phyloP scores from a whole-genome alignment of 306 rosid genomes.

The Vicia villosa region DNA sequence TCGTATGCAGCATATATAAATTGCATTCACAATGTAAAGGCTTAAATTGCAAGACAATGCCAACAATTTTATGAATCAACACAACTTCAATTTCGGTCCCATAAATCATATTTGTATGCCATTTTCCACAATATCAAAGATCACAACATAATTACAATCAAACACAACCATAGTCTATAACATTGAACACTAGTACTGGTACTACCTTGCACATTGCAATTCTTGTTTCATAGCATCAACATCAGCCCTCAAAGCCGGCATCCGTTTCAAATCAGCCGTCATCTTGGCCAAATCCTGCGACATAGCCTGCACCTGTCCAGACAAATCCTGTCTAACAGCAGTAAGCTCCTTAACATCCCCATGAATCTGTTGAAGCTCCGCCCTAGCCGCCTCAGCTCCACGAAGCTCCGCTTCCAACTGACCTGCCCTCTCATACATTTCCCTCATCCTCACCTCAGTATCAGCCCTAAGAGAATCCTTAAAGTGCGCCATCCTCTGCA shows the following conservation, averaged over 20 bases:
- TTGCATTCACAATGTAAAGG: background rate
- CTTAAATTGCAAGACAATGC: background rate
- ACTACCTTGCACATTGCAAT: conserved; percentile 88
- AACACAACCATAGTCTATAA: background rate
- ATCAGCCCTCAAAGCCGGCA: conserved; percentile 75
- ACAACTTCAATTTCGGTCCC: background rate
- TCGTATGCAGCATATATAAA: background rate
- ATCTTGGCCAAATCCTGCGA: conserved; percentile 79
- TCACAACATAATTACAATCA: no score
- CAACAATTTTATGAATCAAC: background rate
- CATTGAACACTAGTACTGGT: background rate
- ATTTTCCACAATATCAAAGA: background rate
- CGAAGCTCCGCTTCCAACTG: conserved; percentile 78
- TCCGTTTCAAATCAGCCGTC: conserved; percentile 74
- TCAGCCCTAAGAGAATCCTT: conserved; percentile 77
- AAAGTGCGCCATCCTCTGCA: conserved; percentile 77
- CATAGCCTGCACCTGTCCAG: conserved; percentile 84
- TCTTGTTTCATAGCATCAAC: conserved; percentile 93
- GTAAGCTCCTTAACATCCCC: conserved; percentile 75
- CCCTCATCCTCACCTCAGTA: conserved; percentile 79
- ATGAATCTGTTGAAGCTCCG: conserved; percentile 74
- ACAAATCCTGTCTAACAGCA: conserved; percentile 70
- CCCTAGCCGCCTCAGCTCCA: conserved; percentile 69
- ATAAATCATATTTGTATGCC: background rate
- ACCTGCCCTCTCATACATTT: conserved; percentile 73